phyloP scores from a whole-genome alignment of 371 early-diverging fungal species.

The Saksenaea oblongispora region DNA sequence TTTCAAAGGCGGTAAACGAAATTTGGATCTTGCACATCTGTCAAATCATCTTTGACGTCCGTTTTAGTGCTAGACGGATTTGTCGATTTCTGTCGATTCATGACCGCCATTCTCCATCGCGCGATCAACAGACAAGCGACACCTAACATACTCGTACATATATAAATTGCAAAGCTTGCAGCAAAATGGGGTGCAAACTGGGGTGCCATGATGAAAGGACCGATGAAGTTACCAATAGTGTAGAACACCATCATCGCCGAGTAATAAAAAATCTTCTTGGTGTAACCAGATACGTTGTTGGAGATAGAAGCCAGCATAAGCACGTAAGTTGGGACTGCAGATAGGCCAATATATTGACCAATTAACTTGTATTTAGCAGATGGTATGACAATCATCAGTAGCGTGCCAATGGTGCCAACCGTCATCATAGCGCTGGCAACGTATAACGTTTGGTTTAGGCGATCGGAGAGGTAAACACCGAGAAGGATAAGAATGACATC shows the following conservation, averaged over 20 bases:
- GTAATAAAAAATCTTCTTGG: constrained; percentile 8
- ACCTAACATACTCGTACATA: constrained; percentile 8
- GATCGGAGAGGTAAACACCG: constrained; percentile 1
- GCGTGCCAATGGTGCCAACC: constrained; percentile 8
- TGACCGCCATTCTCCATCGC: constrained; percentile 24
- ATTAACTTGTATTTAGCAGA: constrained; percentile 7
- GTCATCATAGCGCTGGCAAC: constrained; percentile 3
- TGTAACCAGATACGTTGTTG: constrained; percentile 5
- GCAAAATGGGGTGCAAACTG: constrained; percentile 13
- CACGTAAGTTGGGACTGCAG: constrained; percentile 14
- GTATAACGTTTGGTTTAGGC: constrained; percentile 6
- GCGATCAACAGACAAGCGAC: constrained; percentile 15
- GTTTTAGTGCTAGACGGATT: constrained; percentile 11
- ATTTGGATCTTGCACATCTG: constrained; percentile 32
- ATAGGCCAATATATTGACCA: constrained; percentile 8
- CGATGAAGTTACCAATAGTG: constrained; percentile 20
- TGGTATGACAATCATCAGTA: constrained; percentile 16
- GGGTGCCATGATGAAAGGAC: constrained; percentile 24
- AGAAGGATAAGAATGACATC: constrained; percentile 12
- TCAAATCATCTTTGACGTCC: constrained; percentile 30
- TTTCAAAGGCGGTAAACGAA: constrained; percentile 33
- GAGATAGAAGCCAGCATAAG: constrained; percentile 13
- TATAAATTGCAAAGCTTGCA: constrained; percentile 20
- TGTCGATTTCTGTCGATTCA: constrained; percentile 18
- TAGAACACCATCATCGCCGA: constrained; percentile 2